Conservation (phyloP, 1,139 yeast species). For the Kazachstania sp. region DNA sequence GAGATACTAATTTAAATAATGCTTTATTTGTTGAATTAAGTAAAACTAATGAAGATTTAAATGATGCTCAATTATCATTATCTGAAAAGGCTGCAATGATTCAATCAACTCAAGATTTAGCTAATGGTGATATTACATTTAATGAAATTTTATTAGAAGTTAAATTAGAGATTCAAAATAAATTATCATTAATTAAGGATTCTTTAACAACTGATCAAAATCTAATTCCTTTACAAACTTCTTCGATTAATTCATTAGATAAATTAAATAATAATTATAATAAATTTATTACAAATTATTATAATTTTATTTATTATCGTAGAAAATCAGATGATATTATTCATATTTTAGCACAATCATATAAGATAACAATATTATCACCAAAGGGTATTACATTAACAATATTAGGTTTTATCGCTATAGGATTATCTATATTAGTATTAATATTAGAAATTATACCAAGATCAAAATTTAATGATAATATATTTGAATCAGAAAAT, state of each 20-base stretch:
- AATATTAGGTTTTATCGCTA: slow-evolving; percentile 11
- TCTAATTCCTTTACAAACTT: slow-evolving; percentile 7
- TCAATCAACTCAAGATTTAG: slow-evolving; percentile 14
- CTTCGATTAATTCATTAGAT: slow-evolving; percentile 13
- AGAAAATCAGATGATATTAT: slow-evolving; percentile 24
- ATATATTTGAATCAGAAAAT: slow-evolving; percentile 14
- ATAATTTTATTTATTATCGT: slow-evolving; percentile 23
- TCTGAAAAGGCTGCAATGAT: slow-evolving; percentile 24
- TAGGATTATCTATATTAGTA: slow-evolving; percentile 16
- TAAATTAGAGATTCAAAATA: slow-evolving; percentile 23
- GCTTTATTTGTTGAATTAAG: slow-evolving; percentile 25
- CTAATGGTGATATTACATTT: slow-evolving; percentile 20
- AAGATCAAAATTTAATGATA: slow-evolving; percentile 21
- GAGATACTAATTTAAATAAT: slow-evolving; percentile 17
- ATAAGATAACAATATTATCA: slow-evolving; percentile 8
- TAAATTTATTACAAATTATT: slow-evolving; percentile 25
- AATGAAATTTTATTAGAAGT: slow-evolving; percentile 22
- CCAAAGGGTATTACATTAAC: slow-evolving; percentile 6
- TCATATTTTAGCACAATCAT: slow-evolving; percentile 23
- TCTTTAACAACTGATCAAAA: not conserved
- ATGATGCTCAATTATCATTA: slow-evolving; percentile 24
- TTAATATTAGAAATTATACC: slow-evolving; percentile 24
- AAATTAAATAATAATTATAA: slow-evolving; percentile 25
- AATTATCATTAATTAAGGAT: slow-evolving; percentile 13
- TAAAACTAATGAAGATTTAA: slow-evolving; percentile 28